A percentile compares a stretch with the other conserved stretches of the same genome.
Conservation (phyloP, 805 yeast species). For the Wickerhamiella azymoides region DNA sequence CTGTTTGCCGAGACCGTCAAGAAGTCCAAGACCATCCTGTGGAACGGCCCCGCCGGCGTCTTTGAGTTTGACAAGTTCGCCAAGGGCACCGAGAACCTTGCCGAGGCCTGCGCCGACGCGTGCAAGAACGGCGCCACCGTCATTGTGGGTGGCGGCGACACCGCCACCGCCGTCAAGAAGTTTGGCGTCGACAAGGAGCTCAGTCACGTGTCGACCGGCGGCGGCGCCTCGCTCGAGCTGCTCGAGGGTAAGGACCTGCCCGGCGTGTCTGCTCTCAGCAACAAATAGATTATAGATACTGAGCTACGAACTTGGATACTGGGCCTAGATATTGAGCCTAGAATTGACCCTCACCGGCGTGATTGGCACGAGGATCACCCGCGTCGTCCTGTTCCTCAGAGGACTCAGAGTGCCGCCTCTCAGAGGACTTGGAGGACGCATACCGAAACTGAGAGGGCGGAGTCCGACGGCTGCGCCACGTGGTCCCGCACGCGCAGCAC, state of each 20-base stretch:
- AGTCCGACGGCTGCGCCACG: too few species aligned
- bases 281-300: constrained; percentile 42
- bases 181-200: constrained; percentile 92
- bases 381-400: too few species aligned
- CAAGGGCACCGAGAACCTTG: constrained; percentile 77
- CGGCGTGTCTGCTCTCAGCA: constrained; percentile 88
- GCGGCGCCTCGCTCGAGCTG: constrained; percentile 98
- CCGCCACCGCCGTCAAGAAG: constrained; percentile 97
- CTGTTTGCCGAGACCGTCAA: constrained; percentile 72
- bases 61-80: constrained; percentile 93
- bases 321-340: too few species aligned
- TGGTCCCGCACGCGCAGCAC: too few species aligned
- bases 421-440: too few species aligned
- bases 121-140: constrained; percentile 86
- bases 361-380: too few species aligned
- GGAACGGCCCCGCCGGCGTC: constrained; percentile 99
- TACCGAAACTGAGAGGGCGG: too few species aligned
- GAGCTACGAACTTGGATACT: too few species aligned
- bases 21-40: constrained; percentile 92
- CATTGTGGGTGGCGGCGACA: constrained; percentile 97
- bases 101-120: constrained; percentile 77
- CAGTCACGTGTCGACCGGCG: constrained; percentile 98
- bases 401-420: too few species aligned
- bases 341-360: too few species aligned
- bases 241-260: constrained; percentile 98